Evolutionary conservation across 441 rosid genomes (phyloP), one percentile per base, ranked within the genome.

Genomic region (Pelargonium cotyledonis): DNA sequence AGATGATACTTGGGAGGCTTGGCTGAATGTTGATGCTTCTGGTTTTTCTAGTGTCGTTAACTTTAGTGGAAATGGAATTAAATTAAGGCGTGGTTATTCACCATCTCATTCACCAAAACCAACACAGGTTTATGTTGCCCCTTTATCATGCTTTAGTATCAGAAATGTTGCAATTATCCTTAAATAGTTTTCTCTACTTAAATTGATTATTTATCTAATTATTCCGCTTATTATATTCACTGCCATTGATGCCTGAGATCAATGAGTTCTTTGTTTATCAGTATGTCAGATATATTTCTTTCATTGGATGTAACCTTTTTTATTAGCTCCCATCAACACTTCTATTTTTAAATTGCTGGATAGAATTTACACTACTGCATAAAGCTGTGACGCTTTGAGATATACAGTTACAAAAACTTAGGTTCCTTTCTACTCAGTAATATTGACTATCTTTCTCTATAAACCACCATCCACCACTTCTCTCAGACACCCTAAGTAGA

Each of bases 1-100:
- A 83, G 98, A 92, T 78, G 79, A 86, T 72, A 90, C 96, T 49
- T 95, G 99, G 99, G 98, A 95, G 81, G 96, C 98, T 55, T 92
- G 95, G 97, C 88, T 95, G 65, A 89, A 80, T 77, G 88, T 84
- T 74, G 97, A 92, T 75, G 85, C 89, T 43, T 85, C 93, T 77
- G 91, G 98, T 19, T 81, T 90, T 81, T 78, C 93, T 63, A 75
- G 91, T 73, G 72, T 89, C 66, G 74, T 92, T 75, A 81, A 83
- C 70, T 84, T 90, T 65, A 69, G 86, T 65, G 88, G 96, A 72
- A 88, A 74, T 77, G 97, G 89, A 71, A 80, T 89, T 66, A 89
- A 90, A 85, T 81, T 95, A 76, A 85, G 99, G 78, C 97, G 99
- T 76, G 99, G 99, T 72, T 95, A 85, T 80, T 81, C 96, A 23